These are phyloP conservation scores for Daedaleopsis nitida DNA, from an alignment of 768 basidiomycete species.

Conservation along the genomic window DNA sequence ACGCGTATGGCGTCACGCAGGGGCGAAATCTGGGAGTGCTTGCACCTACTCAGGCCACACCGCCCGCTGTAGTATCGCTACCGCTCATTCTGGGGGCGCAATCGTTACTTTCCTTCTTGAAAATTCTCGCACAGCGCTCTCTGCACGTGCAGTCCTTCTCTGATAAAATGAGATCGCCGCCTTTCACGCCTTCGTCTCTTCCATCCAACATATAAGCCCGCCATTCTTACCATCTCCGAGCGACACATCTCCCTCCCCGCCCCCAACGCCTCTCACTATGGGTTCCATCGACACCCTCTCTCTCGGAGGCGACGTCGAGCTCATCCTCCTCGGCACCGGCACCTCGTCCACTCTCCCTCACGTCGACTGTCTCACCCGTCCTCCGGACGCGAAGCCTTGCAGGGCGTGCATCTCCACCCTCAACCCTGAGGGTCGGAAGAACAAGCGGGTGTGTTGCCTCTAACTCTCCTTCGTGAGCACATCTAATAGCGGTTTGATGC, in stretches of 20 bases:
- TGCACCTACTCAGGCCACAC: background rate
- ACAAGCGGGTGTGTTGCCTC: conserved; percentile 49
- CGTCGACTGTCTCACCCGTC: conserved; percentile 73
- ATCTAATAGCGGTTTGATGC: conserved; percentile 5
- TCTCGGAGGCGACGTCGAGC: conserved; percentile 43
- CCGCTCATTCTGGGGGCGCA: background rate
- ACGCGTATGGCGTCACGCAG: too few species aligned
- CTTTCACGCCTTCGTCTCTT: conserved; percentile 3
- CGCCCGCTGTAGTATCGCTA: background rate
- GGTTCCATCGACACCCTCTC: conserved; percentile 15
- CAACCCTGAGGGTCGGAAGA: conserved; percentile 74
- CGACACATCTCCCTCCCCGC: background rate
- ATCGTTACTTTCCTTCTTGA: background rate
- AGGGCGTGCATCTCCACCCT: conserved; percentile 69
- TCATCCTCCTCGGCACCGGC: conserved; percentile 85
- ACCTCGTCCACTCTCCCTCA: conserved; percentile 75
- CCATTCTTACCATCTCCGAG: background rate
- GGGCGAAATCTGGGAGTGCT: too few species aligned
- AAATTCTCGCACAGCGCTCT: conserved; percentile 4
- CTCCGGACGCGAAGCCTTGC: conserved; percentile 53
- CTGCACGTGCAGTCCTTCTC: conserved; percentile 11
- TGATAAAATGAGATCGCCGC: conserved; percentile 11
- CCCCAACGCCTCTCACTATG: conserved; percentile 1
- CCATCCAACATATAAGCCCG: conserved; percentile 8
- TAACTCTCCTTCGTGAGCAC: background rate